phyloP scores from a whole-genome alignment of 2,329 filamentous ascomycete genomes.

The Xylariaceae sp. region DNA sequence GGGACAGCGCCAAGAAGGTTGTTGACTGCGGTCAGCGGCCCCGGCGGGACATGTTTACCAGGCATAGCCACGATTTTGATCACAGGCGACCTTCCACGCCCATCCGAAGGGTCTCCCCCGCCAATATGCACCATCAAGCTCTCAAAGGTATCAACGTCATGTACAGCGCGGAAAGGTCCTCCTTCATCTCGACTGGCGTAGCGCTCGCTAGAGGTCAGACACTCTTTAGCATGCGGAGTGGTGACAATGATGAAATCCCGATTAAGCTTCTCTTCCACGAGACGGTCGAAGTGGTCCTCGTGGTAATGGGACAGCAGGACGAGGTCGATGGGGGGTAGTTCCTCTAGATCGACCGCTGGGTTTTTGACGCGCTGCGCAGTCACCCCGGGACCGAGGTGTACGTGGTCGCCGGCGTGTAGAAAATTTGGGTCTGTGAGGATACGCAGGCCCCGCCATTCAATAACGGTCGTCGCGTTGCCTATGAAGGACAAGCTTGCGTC shows the following conservation, averaged over 20 bases:
- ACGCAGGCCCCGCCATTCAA: conserved; percentile 48
- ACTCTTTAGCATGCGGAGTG: conserved; percentile 54
- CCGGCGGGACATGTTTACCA: conserved; percentile 54
- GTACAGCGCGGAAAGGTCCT: conserved; percentile 50
- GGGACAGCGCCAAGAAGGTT: conserved; percentile 44
- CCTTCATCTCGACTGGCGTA: conserved; percentile 35
- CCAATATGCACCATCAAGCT: conserved; percentile 38
- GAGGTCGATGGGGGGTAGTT: conserved; percentile 53
- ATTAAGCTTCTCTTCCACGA: conserved; percentile 36
- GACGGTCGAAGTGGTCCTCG: conserved; percentile 41
- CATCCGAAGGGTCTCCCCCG: conserved; percentile 16
- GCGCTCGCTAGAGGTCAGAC: conserved; percentile 36
- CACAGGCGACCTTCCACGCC: conserved; percentile 36
- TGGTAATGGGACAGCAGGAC: conserved; percentile 62
- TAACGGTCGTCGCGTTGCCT: conserved; percentile 51
- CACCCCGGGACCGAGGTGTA: conserved; percentile 61
- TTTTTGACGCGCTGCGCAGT: conserved; percentile 49
- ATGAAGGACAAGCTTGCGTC: conserved; percentile 47
- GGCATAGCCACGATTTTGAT: conserved; percentile 59
- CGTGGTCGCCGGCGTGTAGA: conserved; percentile 59
- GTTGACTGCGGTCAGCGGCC: conserved; percentile 36
- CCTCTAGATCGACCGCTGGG: conserved; percentile 54
- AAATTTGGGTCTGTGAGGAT: conserved; percentile 60
- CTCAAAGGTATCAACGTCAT: conserved; percentile 52
- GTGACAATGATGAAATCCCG: conserved; percentile 57